Evolutionary conservation across 495 filamentous ascomycete genomes (phyloP).

Genomic region (Neurospora sp.): DNA sequence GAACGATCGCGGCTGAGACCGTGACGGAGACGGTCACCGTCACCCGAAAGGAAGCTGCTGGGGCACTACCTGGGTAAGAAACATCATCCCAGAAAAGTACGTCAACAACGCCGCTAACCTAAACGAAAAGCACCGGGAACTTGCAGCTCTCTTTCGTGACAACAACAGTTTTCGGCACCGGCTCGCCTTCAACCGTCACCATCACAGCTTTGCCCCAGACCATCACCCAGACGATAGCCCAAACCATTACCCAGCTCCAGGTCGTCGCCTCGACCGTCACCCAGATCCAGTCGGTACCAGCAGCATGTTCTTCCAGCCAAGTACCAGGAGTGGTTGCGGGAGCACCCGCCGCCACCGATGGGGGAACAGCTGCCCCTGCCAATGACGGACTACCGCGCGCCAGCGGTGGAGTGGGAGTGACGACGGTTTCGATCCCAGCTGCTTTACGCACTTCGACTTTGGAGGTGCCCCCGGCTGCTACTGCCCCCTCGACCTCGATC

Average conservation of each 20-base stretch:
- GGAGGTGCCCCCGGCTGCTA: conserved; percentile 7
- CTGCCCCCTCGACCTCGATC: not conserved
- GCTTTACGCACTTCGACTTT: conserved; percentile 11
- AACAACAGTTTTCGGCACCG: conserved; percentile 26
- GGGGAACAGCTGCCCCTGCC: conserved; percentile 1
- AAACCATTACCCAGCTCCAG: not conserved
- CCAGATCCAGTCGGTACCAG: not conserved
- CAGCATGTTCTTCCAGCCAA: not conserved
- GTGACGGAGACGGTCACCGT: conserved; percentile 25
- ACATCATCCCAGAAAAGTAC: not conserved
- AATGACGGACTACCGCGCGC: not conserved
- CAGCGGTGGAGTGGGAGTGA: conserved; percentile 22
- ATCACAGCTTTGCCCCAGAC: conserved; percentile 32
- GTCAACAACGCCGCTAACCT: not conserved
- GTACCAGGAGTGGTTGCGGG: not conserved
- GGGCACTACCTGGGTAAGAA: conserved; percentile 2
- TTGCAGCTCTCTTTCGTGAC: conserved; percentile 30
- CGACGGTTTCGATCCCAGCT: conserved; percentile 15
- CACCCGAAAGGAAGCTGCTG: conserved; percentile 8
- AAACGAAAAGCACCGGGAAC: not conserved
- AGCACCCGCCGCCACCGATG: not conserved
- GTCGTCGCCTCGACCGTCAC: not conserved
- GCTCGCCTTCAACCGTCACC: conserved; percentile 27
- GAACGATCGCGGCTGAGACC: conserved; percentile 20
- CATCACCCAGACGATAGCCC: conserved; percentile 19